Percentiles rank a stretch among this genome's conserved stretches.
Conservation (phyloP, 164 flowering plant genomes). For the Aristolochia fimbriata region DNA sequence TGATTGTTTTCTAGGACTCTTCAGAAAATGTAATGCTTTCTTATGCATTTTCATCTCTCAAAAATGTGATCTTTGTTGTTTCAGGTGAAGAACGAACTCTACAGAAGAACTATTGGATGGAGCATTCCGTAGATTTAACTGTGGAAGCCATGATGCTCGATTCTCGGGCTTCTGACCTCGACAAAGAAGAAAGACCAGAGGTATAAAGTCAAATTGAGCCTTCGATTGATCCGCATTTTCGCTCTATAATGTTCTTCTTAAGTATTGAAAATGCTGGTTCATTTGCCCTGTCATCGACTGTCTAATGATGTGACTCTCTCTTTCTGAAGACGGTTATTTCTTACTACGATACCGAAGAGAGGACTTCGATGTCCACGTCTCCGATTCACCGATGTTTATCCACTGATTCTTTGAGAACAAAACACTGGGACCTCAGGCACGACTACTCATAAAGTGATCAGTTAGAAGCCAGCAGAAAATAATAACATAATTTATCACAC, state of each 20-base stretch:
- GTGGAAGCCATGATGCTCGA: conserved; percentile 99
- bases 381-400: too few species aligned
- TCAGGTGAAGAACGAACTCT: conserved; percentile 45
- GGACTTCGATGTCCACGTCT: too few species aligned
- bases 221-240: neutral
- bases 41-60: neutral
- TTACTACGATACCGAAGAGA: neutral
- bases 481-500: too few species aligned
- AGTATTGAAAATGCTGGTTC: too few species aligned
- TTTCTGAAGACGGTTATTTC: neutral
- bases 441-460: too few species aligned
- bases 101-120: conserved; percentile 83
- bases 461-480: too few species aligned
- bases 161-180: conserved; percentile 86
- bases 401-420: too few species aligned
- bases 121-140: conserved; percentile 65
- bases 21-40: neutral
- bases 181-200: conserved; percentile 95
- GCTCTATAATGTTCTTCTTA: neutral
- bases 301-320: neutral
- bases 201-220: conserved; percentile 10
- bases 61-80: neutral
- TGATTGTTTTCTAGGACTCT: neutral
- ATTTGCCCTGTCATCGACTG: too few species aligned
- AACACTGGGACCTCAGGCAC: too few species aligned